phyloP scores from a whole-genome alignment of 805 yeast genomes.

The Suhomyces faveliae region DNA sequence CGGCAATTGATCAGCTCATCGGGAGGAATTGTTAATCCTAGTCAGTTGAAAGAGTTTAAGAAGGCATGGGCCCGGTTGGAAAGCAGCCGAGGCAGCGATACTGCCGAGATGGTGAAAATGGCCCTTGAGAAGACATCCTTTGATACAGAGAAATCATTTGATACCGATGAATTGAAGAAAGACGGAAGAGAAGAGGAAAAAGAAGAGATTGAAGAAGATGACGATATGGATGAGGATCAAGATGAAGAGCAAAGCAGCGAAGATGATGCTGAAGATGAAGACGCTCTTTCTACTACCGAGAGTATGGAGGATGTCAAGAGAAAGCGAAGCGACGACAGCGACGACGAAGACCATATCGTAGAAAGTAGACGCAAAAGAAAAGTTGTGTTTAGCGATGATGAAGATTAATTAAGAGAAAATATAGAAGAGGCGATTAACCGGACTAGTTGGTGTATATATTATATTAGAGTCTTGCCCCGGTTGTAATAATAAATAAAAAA shows the following conservation, averaged over 20 bases:
- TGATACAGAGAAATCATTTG: conserved; percentile 6
- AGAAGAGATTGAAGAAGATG: conserved; percentile 9
- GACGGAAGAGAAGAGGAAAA: conserved; percentile 2
- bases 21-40: conserved; percentile 39
- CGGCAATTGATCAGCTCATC: conserved; percentile 36
- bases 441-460: too few species aligned
- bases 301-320: neutral
- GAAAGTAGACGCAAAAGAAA: conserved; percentile 19
- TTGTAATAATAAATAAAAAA: too few species aligned
- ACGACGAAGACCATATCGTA: conserved; percentile 3
- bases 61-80: conserved; percentile 29
- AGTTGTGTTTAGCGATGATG: conserved; percentile 22
- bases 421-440: too few species aligned
- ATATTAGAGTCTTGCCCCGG: too few species aligned
- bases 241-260: conserved; percentile 3
- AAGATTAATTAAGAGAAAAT: conserved; percentile 18
- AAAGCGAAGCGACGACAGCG: conserved; percentile 3
- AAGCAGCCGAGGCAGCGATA: conserved; percentile 7
- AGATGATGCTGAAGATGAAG: neutral
- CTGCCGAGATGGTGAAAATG: conserved; percentile 12
- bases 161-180: conserved; percentile 1
- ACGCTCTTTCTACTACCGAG: conserved; percentile 1
- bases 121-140: conserved; percentile 17
- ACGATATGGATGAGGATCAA: conserved; percentile 12
- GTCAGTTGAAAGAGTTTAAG: conserved; percentile 33